Conservation (phyloP, 148 eudicot genomes). For the Chenopodium quinoa region DNA sequence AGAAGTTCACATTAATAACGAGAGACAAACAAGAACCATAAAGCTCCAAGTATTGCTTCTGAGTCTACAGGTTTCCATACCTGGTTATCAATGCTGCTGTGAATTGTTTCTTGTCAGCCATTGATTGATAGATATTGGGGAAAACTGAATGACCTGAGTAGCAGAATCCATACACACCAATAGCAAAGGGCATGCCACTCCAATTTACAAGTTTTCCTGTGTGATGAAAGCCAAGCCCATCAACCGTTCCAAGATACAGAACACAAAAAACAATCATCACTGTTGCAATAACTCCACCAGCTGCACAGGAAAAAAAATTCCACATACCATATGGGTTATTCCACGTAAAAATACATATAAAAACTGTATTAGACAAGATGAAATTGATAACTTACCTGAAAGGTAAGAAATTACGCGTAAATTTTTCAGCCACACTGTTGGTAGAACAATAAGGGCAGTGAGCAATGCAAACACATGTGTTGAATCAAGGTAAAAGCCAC, state of each 20-base stretch:
- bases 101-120: conserved; percentile 86
- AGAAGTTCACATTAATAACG: neutral
- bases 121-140: conserved; percentile 92
- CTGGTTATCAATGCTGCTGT: conserved; percentile 54
- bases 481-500: conserved; percentile 61
- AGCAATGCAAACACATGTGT: conserved; percentile 66
- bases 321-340: neutral
- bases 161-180: conserved; percentile 88
- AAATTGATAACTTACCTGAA: conserved; percentile 56
- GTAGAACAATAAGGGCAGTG: conserved; percentile 62
- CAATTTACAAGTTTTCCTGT: conserved; percentile 54
- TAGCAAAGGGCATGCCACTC: conserved; percentile 74
- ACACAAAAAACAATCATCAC: conserved; percentile 61
- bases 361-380: too few species aligned
- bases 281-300: conserved; percentile 80
- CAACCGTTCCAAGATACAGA: conserved; percentile 53
- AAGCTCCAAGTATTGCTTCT: neutral
- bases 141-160: conserved; percentile 86
- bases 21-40: neutral
- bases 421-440: conserved; percentile 79
- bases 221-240: conserved; percentile 61
- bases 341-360: neutral
- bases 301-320: conserved; percentile 41
- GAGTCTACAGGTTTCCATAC: conserved; percentile 26
- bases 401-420: conserved; percentile 70